These are phyloP conservation scores for Penicillium nordicum DNA, from an alignment of 2,329 filamentous ascomycete genomes.

Conservation along the genomic window DNA sequence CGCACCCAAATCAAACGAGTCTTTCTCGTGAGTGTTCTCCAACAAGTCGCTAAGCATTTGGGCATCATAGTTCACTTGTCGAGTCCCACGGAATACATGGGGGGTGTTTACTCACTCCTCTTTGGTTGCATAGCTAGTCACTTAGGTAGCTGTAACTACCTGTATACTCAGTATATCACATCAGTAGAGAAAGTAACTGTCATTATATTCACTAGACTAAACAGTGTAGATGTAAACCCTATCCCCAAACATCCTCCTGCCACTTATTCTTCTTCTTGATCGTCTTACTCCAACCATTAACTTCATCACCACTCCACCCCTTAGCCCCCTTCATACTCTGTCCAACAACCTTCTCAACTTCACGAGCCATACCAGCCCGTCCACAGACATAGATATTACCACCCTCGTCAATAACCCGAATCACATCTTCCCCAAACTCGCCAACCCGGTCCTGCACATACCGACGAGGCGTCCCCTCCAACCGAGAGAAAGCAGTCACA, in stretches of 20 bases:
- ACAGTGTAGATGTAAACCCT: not conserved
- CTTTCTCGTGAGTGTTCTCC: no score
- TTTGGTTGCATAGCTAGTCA: not conserved
- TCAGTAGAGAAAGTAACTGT: not conserved
- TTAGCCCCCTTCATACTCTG: constrained; percentile 35
- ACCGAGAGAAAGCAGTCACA: constrained; percentile 30
- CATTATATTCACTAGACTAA: not conserved
- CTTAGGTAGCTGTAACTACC: not conserved
- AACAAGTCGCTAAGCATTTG: no score
- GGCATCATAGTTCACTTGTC: no score
- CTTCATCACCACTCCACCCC: constrained; percentile 40
- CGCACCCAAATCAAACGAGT: not conserved
- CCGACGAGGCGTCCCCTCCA: constrained; percentile 12
- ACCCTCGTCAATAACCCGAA: constrained; percentile 36
- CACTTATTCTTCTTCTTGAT: constrained; percentile 52
- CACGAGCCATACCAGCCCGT: constrained; percentile 38
- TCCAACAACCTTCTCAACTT: constrained; percentile 42
- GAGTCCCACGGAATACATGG: no score
- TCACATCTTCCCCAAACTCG: constrained; percentile 26
- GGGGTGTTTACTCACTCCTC: no score
- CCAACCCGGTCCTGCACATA: constrained; percentile 43
- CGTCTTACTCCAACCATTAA: constrained; percentile 47
- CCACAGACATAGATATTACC: constrained; percentile 45
- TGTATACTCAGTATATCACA: not conserved
- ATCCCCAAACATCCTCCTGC: constrained; percentile 53